These are phyloP conservation scores for Phoenix dactylifera DNA, from an alignment of 176 grass and related monocot species.

Conservation along the genomic window DNA sequence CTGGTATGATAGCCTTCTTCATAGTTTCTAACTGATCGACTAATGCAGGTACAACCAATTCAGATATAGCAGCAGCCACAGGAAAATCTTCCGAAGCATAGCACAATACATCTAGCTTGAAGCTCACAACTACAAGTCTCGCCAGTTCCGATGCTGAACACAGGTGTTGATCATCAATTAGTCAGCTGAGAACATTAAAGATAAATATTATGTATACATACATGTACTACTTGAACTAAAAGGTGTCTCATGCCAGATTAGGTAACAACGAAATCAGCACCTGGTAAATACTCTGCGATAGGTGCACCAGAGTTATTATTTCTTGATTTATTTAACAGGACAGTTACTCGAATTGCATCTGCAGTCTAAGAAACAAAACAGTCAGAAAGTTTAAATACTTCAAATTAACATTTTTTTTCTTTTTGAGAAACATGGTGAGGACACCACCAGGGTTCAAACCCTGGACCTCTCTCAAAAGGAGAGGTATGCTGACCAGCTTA, in stretches of 20 bases:
- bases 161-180: constrained; percentile 9
- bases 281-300: constrained; percentile 65
- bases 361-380: constrained; percentile 60
- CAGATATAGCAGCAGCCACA: constrained; percentile 45
- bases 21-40: constrained; percentile 59
- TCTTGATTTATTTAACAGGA: constrained; percentile 60
- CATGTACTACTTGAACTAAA: too few species aligned
- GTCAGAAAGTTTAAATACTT: constrained; percentile 15
- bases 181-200: background rate
- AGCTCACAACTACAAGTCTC: constrained; percentile 33
- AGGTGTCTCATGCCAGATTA: background rate
- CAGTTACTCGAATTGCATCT: constrained; percentile 63
- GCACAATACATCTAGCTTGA: constrained; percentile 88
- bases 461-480: too few species aligned
- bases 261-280: constrained; percentile 26
- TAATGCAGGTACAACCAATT: constrained; percentile 73
- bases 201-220: too few species aligned
- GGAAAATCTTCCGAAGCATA: constrained; percentile 53
- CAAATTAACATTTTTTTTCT: too few species aligned
- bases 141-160: constrained; percentile 49
- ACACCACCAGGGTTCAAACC: too few species aligned
- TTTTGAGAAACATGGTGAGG: too few species aligned
- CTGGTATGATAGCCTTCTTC: constrained; percentile 39
- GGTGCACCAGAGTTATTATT: constrained; percentile 34
- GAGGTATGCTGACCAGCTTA: too few species aligned